Evolutionary conservation across 257 asterid genomes (phyloP).

Genomic region (Nicotiana knightiana): DNA sequence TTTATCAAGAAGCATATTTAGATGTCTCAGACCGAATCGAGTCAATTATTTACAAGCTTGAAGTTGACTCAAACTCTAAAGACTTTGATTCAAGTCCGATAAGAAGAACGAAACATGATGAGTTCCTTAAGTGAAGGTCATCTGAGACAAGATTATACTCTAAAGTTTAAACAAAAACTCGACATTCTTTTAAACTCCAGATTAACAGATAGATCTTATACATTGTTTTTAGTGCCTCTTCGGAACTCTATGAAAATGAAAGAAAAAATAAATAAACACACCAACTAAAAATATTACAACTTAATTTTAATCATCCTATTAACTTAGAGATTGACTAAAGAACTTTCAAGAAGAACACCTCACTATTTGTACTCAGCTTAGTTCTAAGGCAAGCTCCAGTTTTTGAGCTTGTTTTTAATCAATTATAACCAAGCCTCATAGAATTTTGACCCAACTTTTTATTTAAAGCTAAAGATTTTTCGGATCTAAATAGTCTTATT

Average conservation of each 20-base stretch:
- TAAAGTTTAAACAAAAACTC: neutral
- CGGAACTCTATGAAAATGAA: neutral
- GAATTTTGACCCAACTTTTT: neutral
- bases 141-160: neutral
- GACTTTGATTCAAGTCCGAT: neutral
- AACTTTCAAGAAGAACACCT: neutral
- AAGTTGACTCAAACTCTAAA: neutral
- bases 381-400: neutral
- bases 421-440: neutral
- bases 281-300: neutral
- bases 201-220: neutral
- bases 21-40: neutral
- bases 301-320: neutral
- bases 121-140: neutral
- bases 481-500: neutral
- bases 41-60: neutral
- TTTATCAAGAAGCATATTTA: neutral
- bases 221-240: neutral
- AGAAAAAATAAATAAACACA: neutral
- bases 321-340: neutral
- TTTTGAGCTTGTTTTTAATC: neutral
- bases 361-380: neutral
- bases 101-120: neutral
- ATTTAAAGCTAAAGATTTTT: neutral
- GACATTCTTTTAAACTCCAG: neutral